A percentile compares a stretch with the other conserved stretches of the same genome.
Evolutionary conservation across 2,329 filamentous ascomycete species (phyloP).

Genomic region (Aureobasidium subglaciale): DNA sequence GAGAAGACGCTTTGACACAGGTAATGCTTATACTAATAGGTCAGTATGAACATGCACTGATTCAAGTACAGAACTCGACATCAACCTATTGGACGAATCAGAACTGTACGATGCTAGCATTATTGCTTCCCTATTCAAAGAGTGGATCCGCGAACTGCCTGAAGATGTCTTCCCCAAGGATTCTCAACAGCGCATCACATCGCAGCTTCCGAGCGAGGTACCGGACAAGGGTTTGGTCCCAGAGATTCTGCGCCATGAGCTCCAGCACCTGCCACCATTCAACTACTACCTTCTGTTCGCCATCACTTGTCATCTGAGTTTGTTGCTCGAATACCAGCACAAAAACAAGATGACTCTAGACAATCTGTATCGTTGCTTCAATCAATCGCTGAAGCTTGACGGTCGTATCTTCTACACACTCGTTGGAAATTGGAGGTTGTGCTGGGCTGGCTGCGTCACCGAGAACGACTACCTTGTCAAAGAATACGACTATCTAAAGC

Average conservation of each 20-base stretch:
- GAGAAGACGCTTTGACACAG: conserved; percentile 83
- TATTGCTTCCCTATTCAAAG: conserved; percentile 91
- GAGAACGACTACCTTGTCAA: conserved; percentile 72
- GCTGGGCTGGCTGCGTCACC: conserved; percentile 93
- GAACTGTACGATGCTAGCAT: conserved; percentile 96
- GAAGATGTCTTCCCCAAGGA: conserved; percentile 87
- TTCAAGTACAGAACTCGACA: conserved; percentile 64
- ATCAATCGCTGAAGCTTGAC: conserved; percentile 94
- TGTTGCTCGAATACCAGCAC: conserved; percentile 82
- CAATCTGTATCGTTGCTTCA: conserved; percentile 93
- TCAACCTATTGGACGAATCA: conserved; percentile 79
- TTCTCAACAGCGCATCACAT: conserved; percentile 70
- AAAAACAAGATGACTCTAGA: conserved; percentile 98
- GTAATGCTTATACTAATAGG: conserved; percentile 38
- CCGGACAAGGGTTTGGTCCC: conserved; percentile 66
- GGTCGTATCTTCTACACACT: conserved; percentile 92
- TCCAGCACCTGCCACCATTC: conserved; percentile 90
- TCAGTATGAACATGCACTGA: not conserved
- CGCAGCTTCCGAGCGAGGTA: conserved; percentile 75
- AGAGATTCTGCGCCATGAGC: conserved; percentile 78
- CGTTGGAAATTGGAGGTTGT: conserved; percentile 90
- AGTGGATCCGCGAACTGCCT: conserved; percentile 89
- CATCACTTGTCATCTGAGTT: conserved; percentile 90
- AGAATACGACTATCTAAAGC: conserved; percentile 44
- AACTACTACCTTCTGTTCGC: conserved; percentile 97